Evolutionary conservation across 2,329 filamentous ascomycete species (phyloP).

Genomic region (Talaromyces pinophilus): DNA sequence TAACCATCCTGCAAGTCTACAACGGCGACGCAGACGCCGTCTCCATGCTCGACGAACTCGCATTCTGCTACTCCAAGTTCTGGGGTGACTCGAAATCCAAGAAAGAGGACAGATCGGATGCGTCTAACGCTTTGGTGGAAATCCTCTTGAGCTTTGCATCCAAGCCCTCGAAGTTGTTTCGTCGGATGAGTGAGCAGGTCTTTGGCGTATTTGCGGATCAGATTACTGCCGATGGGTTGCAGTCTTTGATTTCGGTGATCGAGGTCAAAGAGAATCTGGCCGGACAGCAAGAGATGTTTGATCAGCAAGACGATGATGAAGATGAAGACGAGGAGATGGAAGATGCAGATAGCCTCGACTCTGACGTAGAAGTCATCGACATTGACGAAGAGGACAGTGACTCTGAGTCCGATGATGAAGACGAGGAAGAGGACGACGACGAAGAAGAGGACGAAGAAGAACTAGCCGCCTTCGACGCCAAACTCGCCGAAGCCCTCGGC

Average conservation of each 20-base stretch:
- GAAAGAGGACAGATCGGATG: slow-evolving; percentile 50
- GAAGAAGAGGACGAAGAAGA: slow-evolving; percentile 55
- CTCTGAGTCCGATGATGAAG: slow-evolving; percentile 3
- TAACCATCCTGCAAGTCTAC: slow-evolving; percentile 85
- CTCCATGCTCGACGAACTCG: slow-evolving; percentile 77
- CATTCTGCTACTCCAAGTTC: slow-evolving; percentile 69
- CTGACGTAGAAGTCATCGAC: slow-evolving; percentile 35
- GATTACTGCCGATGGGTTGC: slow-evolving; percentile 71
- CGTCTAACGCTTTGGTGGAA: slow-evolving; percentile 76
- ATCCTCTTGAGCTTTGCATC: slow-evolving; percentile 88
- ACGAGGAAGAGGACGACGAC: slow-evolving; percentile 43
- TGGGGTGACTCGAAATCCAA: slow-evolving; percentile 54
- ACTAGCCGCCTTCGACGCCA: slow-evolving; percentile 67
- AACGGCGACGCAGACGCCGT: slow-evolving; percentile 86
- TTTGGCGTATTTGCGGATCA: slow-evolving; percentile 79
- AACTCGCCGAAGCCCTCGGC: slow-evolving; percentile 75
- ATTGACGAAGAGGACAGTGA: slow-evolving; percentile 33
- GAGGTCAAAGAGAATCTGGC: slow-evolving; percentile 75
- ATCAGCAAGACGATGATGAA: slow-evolving; percentile 62
- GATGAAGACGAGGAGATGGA: slow-evolving; percentile 59
- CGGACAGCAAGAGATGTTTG: slow-evolving; percentile 85
- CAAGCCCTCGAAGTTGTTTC: slow-evolving; percentile 78
- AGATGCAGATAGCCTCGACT: slow-evolving; percentile 44
- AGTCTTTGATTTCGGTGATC: slow-evolving; percentile 64
- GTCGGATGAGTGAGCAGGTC: slow-evolving; percentile 82